These are phyloP conservation scores for Mimosa pudica DNA, from an alignment of 306 rosid genomes.

Conservation along the genomic window DNA sequence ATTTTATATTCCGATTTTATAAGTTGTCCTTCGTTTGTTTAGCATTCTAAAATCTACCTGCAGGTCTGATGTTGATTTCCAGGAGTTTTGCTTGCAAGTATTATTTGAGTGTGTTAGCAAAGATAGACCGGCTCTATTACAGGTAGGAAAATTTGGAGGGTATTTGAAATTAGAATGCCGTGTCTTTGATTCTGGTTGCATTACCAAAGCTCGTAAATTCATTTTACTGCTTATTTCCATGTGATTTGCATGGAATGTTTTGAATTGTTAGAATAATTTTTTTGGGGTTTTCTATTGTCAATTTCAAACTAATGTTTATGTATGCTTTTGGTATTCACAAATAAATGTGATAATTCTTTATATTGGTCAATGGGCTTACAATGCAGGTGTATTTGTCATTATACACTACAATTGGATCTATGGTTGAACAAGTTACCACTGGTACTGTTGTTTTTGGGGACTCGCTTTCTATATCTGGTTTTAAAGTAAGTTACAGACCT, in stretches of 20 bases:
- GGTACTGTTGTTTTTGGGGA: constrained; percentile 63
- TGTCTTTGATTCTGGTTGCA: constrained; percentile 22
- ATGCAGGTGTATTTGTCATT: constrained; percentile 87
- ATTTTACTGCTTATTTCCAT: background rate
- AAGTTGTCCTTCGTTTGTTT: background rate
- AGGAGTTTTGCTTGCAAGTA: constrained; percentile 98
- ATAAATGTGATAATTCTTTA: constrained; percentile 25
- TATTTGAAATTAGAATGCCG: constrained; percentile 28
- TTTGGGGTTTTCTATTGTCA: background rate
- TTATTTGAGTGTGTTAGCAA: constrained; percentile 97
- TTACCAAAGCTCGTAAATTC: background rate
- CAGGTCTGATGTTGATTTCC: constrained; percentile 90
- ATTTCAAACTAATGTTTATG: constrained; percentile 10
- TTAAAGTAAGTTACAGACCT: constrained; percentile 57
- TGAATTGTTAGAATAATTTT: constrained; percentile 6
- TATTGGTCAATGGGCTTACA: constrained; percentile 11
- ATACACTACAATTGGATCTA: constrained; percentile 72
- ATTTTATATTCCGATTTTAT: background rate
- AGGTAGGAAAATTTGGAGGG: constrained; percentile 51
- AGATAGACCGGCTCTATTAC: constrained; percentile 95
- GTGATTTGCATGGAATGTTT: constrained; percentile 7
- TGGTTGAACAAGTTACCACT: constrained; percentile 72
- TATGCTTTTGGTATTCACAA: constrained; percentile 2
- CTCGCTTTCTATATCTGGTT: constrained; percentile 70
- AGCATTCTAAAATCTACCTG: constrained; percentile 29